These are phyloP conservation scores for Tuber magnatum DNA, from an alignment of 495 filamentous ascomycete species.

Conservation along the genomic window DNA sequence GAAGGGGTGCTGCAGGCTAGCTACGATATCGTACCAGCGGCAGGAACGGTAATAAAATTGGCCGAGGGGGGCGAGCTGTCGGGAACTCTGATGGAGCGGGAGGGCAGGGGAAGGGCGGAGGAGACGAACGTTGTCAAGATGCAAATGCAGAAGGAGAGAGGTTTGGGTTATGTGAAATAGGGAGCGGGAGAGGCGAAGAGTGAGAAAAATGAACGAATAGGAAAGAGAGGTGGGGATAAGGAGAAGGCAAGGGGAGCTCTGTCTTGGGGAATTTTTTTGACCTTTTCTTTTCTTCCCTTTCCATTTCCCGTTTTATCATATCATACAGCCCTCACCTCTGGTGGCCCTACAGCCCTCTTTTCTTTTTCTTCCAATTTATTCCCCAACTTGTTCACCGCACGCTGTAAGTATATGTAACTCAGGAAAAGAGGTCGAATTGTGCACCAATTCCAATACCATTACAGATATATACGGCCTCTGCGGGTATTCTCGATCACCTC, in stretches of 20 bases:
- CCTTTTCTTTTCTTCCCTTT: background rate
- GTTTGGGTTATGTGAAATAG: background rate
- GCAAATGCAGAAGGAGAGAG: slow-evolving; percentile 30
- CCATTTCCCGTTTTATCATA: background rate
- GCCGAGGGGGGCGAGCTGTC: background rate
- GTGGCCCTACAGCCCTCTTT: background rate
- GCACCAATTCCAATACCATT: background rate
- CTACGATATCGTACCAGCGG: background rate
- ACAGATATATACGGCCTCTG: background rate
- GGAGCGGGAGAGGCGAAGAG: background rate
- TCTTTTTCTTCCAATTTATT: background rate
- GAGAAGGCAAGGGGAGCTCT: background rate
- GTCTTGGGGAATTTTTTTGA: background rate
- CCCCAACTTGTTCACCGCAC: background rate
- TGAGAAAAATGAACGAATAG: background rate
- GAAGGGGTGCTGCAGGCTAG: background rate
- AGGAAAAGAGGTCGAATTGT: background rate
- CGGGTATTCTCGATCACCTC: background rate
- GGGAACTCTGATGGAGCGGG: background rate
- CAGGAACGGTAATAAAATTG: background rate
- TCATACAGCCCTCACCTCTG: too few relatives aligned
- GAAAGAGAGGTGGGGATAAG: background rate
- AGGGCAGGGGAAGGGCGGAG: slow-evolving; percentile 22
- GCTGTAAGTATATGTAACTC: background rate
- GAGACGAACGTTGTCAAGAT: slow-evolving; percentile 29